Conservation (phyloP, 768 basidiomycete genomes). For the Kwoniella heveanensis region DNA sequence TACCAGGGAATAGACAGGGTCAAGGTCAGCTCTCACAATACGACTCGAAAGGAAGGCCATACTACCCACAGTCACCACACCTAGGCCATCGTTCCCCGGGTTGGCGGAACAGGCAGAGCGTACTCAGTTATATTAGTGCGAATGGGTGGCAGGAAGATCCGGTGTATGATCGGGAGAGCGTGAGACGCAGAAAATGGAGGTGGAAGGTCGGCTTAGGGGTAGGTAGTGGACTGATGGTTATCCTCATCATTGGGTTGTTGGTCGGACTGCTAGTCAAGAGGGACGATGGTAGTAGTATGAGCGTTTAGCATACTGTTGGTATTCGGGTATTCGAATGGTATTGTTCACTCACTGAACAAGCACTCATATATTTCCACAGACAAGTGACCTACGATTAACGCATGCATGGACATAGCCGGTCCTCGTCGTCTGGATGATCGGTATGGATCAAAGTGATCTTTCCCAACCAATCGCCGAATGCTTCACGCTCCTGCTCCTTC, state of each 20-base stretch:
- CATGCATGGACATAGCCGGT: too few relatives aligned
- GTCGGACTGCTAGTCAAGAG: constrained; percentile 6
- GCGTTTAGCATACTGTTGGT: too few relatives aligned
- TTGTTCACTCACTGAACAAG: too few relatives aligned
- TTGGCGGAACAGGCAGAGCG: constrained; percentile 11
- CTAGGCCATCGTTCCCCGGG: constrained; percentile 17
- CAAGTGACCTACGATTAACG: too few relatives aligned
- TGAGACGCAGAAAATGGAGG: neutral
- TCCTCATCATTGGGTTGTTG: constrained; percentile 14
- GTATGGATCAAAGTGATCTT: too few relatives aligned
- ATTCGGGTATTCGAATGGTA: too few relatives aligned
- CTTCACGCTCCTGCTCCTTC: too few relatives aligned
- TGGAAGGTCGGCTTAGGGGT: neutral
- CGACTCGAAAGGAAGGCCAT: neutral
- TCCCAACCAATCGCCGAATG: too few relatives aligned
- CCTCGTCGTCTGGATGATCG: too few relatives aligned
- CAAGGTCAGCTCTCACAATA: neutral
- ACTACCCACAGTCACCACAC: constrained; percentile 19
- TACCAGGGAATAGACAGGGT: neutral
- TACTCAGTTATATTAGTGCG: constrained; percentile 8
- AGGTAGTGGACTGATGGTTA: neutral
- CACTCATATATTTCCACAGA: too few relatives aligned
- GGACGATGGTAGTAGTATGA: neutral
- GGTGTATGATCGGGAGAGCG: neutral
- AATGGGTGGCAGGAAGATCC: constrained; percentile 7